Conservation (phyloP, 495 filamentous ascomycete species). For the Pyrenopolyporus hunteri region DNA sequence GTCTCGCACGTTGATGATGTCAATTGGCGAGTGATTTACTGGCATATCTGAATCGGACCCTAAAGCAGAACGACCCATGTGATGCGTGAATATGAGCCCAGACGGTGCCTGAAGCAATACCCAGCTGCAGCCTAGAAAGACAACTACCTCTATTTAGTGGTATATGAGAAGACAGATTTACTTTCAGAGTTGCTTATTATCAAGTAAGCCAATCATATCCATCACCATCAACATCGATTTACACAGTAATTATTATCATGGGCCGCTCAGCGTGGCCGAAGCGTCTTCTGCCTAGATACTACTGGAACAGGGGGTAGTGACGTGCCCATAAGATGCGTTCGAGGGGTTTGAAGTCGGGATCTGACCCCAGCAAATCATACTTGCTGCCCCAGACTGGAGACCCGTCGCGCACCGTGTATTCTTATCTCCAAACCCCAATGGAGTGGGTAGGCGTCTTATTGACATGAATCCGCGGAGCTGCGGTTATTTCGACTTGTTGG, state of each 20-base stretch:
- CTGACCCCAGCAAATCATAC: constrained; percentile 19
- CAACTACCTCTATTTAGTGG: background rate
- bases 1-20: background rate
- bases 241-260: background rate
- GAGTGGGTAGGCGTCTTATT: constrained; percentile 1
- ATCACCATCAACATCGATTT: background rate
- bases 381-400: background rate
- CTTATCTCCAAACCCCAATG: background rate
- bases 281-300: background rate
- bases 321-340: background rate
- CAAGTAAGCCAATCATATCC: background rate
- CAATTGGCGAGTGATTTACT: constrained; percentile 4
- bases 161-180: background rate
- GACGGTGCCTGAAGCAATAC: background rate
- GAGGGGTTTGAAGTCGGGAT: constrained; percentile 25
- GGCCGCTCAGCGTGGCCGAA: background rate
- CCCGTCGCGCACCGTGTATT: constrained; percentile 19
- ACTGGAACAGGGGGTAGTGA: background rate
- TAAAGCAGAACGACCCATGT: no score
- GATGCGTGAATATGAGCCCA: background rate
- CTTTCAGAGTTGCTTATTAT: background rate
- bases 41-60: no score
- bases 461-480: constrained; percentile 7
- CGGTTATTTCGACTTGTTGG: constrained; percentile 28
- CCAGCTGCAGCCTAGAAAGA: no score